Base-by-base conservation (phyloP, 163 green algal genomes). In the Smithsoniella earleae region DNA sequence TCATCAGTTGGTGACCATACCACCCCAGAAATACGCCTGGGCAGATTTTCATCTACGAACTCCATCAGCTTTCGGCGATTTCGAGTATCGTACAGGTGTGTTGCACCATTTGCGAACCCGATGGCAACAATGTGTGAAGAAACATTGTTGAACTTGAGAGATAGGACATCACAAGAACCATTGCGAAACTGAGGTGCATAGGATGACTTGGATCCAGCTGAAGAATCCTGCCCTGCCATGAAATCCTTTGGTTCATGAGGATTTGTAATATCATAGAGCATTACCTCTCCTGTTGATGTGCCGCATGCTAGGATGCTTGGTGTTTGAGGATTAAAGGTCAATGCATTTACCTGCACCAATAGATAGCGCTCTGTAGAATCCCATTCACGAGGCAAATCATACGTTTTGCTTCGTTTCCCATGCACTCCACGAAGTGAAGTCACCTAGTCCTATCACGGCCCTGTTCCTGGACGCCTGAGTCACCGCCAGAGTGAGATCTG, bases 251-350 rank as follows among this genome's bases (percentile, higher is more conserved):
- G 58, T 0, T n/a, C 58, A 30, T 43, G 25, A 36, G 58, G 58
- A 34, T 69, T 69, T 30, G 58, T 69, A 31, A 69, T 69, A 13
- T 69, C 58, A 69, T 69, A 69, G 3, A 69, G 10, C 58, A 69
- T 33, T 5, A 69, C 58, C 27, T 69, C 58, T 3, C 58, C 58
- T 4, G 58, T 13, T 16, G 58, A 69, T 20, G 27, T 69, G 58
- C 58, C 58, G n/a, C 31, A 69, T 30, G 58, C 58, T 5, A 69
- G n/a, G n/a, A 69, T 43, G 25, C 34, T 69, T 36, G 58, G 58
- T 5, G 58, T 43, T 8, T 30, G 34, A 45, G 58, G 58, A 34
- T 69, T 69, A 31, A 69, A 69, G 5, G 58, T 33, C 16, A 69
- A 31, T 3, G 3, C 16, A 13, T 69, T 69, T 30, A 69, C 34